A percentile compares a stretch with the other conserved stretches of the same genome.
Conservation (phyloP, 768 basidiomycete genomes). For the Trametes sanguinea region DNA sequence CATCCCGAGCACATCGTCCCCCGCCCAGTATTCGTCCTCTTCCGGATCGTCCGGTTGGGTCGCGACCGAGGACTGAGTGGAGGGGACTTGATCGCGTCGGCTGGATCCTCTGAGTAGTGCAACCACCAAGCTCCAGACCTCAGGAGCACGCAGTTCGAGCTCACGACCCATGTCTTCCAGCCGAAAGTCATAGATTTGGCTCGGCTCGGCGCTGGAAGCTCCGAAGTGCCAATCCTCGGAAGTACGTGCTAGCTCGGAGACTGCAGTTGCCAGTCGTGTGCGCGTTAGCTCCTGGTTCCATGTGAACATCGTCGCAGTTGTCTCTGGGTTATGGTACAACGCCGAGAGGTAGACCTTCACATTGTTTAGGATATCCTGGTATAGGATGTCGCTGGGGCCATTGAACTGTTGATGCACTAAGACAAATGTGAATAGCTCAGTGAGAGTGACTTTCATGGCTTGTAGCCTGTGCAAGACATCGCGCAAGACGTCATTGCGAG, state of each 20-base stretch:
- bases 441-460: too few relatives aligned
- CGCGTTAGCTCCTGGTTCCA: not conserved
- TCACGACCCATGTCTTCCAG: not conserved
- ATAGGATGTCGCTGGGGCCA: too few relatives aligned
- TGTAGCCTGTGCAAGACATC: too few relatives aligned
- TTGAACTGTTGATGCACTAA: too few relatives aligned
- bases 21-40: not conserved
- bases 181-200: conserved; percentile 2
- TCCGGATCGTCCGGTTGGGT: too few relatives aligned
- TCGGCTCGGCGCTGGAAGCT: not conserved
- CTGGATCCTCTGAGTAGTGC: not conserved
- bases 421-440: too few relatives aligned
- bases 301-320: not conserved
- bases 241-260: not conserved
- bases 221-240: not conserved
- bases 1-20: too few relatives aligned
- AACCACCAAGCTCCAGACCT: not conserved
- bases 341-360: not conserved
- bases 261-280: not conserved
- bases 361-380: not conserved
- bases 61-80: too few relatives aligned
- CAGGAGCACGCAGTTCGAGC: not conserved
- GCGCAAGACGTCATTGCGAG: too few relatives aligned
- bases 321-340: not conserved
- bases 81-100: not conserved